A percentile compares a stretch with the other conserved stretches of the same genome.
phyloP scores from a whole-genome alignment of 1,284 basidiomycete species.

The Apiotrichum veenhuisii region DNA sequence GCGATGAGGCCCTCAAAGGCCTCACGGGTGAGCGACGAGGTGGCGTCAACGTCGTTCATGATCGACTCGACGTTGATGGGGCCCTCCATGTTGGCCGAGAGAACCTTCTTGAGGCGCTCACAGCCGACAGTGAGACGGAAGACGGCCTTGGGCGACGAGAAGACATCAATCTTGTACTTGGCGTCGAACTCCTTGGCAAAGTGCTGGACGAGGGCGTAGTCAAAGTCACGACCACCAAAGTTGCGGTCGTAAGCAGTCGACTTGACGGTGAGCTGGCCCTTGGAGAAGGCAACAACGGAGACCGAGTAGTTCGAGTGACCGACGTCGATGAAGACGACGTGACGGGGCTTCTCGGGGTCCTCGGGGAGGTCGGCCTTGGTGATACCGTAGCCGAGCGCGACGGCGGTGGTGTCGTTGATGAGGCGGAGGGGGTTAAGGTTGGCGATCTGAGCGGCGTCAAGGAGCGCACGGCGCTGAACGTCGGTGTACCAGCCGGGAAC shows the following conservation, averaged over 20 bases:
- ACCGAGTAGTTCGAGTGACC: conserved; percentile 86
- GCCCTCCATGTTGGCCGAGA: conserved; percentile 78
- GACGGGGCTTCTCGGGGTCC: conserved; percentile 68
- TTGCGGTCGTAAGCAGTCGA: conserved; percentile 81
- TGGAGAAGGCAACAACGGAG: conserved; percentile 81
- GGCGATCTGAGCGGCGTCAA: conserved; percentile 82
- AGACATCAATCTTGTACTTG: conserved; percentile 93
- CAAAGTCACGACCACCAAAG: conserved; percentile 89
- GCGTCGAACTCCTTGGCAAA: conserved; percentile 84
- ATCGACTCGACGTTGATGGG: conserved; percentile 87
- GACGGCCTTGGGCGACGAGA: conserved; percentile 79
- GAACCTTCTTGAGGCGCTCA: conserved; percentile 67
- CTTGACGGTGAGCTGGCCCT: conserved; percentile 82
- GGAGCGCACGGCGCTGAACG: conserved; percentile 75
- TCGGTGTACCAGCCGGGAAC: conserved; percentile 95
- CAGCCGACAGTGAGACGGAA: conserved; percentile 83
- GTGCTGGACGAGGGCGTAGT: conserved; percentile 77
- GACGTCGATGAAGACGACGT: conserved; percentile 88
- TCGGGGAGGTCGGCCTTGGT: conserved; percentile 87
- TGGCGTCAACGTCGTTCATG: conserved; percentile 80
- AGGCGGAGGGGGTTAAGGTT: conserved; percentile 83
- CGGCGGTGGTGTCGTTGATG: conserved; percentile 90
- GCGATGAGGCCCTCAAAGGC: conserved; percentile 58
- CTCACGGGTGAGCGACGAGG: conserved; percentile 60
- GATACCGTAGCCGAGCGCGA: conserved; percentile 92